Evolutionary conservation across 257 asterid genomes (phyloP).

Genomic region (Cinchona pubescens): DNA sequence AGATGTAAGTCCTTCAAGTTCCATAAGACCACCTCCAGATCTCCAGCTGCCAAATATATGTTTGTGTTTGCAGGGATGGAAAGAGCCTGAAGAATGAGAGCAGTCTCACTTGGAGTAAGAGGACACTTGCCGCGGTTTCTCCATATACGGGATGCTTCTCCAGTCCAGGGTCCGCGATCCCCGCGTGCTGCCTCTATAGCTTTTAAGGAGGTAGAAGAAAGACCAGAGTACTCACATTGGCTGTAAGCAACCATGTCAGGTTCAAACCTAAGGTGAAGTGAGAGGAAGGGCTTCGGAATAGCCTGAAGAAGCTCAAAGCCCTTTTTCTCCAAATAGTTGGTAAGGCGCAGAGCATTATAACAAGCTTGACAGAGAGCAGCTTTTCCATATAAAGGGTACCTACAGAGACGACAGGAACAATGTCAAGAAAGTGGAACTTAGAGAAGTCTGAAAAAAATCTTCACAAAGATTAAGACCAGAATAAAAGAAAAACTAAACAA

Average conservation of each 20-base stretch:
- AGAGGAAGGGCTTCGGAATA: constrained; percentile 95
- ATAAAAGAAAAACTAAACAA: background rate
- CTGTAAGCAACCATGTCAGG: constrained; percentile 99
- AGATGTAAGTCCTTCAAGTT: constrained; percentile 70
- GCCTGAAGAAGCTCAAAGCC: constrained; percentile 70
- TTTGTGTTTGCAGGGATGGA: constrained; percentile 68
- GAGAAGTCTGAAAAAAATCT: background rate
- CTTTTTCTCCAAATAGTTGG: constrained; percentile 55
- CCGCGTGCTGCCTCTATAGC: constrained; percentile 79
- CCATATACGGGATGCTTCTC: constrained; percentile 84
- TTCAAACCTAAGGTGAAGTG: constrained; percentile 97
- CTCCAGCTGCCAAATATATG: constrained; percentile 95
- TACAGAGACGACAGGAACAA: constrained; percentile 23
- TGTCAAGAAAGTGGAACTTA: background rate
- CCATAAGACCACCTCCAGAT: constrained; percentile 96
- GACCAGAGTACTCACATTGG: constrained; percentile 69
- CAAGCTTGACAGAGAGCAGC: constrained; percentile 96
- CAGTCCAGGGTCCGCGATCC: constrained; percentile 87
- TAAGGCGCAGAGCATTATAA: constrained; percentile 71
- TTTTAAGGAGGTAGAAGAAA: constrained; percentile 60
- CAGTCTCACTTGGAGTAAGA: constrained; percentile 90
- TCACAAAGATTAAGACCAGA: background rate
- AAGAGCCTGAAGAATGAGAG: constrained; percentile 70
- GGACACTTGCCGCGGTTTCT: constrained; percentile 94
- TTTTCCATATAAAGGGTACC: constrained; percentile 85